phyloP scores from a whole-genome alignment of 139 green algal genomes.

The Chlorella sp. region DNA sequence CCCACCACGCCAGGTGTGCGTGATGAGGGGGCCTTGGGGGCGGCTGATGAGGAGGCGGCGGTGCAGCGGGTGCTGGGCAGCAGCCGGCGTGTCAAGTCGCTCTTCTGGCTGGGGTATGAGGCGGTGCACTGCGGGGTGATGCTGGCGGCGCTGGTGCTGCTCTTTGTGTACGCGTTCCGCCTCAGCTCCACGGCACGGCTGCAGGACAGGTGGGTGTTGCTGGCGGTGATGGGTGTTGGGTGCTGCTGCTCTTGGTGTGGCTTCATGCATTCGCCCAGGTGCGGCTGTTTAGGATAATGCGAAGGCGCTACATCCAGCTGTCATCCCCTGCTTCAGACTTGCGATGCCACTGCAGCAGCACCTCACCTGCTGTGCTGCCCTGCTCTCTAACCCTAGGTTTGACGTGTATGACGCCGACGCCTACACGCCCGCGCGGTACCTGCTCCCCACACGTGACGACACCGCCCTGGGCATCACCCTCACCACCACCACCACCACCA shows the following conservation, averaged over 20 bases:
- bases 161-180: neutral
- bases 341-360: too few species aligned
- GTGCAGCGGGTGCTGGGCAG: neutral
- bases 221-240: too few species aligned
- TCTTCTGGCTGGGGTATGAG: conserved; percentile 1
- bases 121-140: neutral
- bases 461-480: neutral
- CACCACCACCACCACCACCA: too few species aligned
- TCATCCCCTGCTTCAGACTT: too few species aligned
- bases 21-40: too few species aligned
- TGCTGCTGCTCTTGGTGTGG: too few species aligned
- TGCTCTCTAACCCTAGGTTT: too few species aligned
- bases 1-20: too few species aligned
- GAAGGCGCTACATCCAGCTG: too few species aligned
- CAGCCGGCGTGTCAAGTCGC: neutral
- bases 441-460: neutral
- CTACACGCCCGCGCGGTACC: neutral
- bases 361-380: too few species aligned
- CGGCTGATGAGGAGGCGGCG: neutral
- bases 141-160: conserved; percentile 3
- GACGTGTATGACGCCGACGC: conserved; percentile 3
- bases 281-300: too few species aligned
- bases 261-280: too few species aligned
- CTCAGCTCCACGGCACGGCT: neutral
- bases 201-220: neutral